Base-by-base conservation (phyloP, 805 yeast genomes). In the Lipomyces spencermartinsiae region DNA sequence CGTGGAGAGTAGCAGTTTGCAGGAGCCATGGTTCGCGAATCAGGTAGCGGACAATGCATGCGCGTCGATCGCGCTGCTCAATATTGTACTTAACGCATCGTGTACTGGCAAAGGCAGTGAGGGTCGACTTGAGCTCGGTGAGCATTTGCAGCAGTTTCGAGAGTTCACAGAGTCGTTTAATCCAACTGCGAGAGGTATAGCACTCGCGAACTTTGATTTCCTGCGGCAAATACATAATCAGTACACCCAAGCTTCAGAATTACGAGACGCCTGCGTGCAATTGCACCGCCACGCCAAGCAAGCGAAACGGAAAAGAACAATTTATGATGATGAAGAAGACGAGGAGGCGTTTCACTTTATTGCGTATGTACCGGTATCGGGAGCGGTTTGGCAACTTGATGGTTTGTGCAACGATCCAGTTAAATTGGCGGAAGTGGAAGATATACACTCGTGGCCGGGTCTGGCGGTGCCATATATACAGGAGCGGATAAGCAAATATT, bases 311-410 rank as follows among this genome's bases (percentile, higher is more conserved):
- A 51, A 43, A 25, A 49, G 29, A 12, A 9, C 55, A 8, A 22
- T 37, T 6, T n/a, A 35, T 22, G 34, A 22, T 16, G 62, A 56
- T 12, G 59, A 51, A 4, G 67, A 35, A 16, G 81, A 78, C 34
- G 79, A 79, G 53, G 82, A 83, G 37, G 68, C 85, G 12, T 88
- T 81, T 76, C 92, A 88, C 73, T 88, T 87, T 70, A 80, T 88
- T 49, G 88, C 89, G 0, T 88, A 83, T 73, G 77, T 86, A 2
- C 80, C 80, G 4, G 75, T 77, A 39, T 76, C 83, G 61, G 86
- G 83, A 29, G 74, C 74, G 35, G 78, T 88, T 12, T 86, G 85
- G 74, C 91, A 88, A 73, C 77, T 88, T 59, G 92, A 88, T 74
- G 72, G 70, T 2, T 60, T 66, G 51, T 37, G 46, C 16, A 33